A percentile compares a stretch with the other conserved stretches of the same genome.
Conservation (phyloP, 1,284 basidiomycete species). For the Marasmius tenuissimus region DNA sequence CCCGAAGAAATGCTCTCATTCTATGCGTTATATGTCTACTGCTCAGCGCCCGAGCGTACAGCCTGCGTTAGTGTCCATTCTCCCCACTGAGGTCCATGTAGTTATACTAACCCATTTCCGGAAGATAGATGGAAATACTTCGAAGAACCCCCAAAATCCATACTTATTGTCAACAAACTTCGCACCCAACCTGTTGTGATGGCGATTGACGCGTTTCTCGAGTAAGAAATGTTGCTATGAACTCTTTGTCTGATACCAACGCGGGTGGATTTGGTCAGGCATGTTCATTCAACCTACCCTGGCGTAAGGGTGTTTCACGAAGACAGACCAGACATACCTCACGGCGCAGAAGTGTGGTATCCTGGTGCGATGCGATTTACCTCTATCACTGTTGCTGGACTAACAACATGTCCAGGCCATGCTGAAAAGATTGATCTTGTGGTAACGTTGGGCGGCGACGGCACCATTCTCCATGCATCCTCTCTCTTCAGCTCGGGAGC, state of each 20-base stretch:
- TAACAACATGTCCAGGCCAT: constrained; percentile 33
- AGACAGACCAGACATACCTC: constrained; percentile 64
- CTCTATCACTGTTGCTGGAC: constrained; percentile 10
- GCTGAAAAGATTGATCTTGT: constrained; percentile 79
- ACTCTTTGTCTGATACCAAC: neutral
- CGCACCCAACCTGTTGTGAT: constrained; percentile 72
- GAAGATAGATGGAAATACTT: constrained; percentile 37
- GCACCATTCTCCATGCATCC: constrained; percentile 93
- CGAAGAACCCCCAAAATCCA: constrained; percentile 41
- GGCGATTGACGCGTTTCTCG: constrained; percentile 69
- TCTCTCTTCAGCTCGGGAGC: constrained; percentile 87
- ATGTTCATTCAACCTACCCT: constrained; percentile 66
- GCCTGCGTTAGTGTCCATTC: constrained; percentile 7
- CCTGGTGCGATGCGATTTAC: constrained; percentile 42
- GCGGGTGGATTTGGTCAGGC: constrained; percentile 38
- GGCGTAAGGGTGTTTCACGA: constrained; percentile 78
- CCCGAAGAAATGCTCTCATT: neutral
- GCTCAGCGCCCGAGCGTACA: constrained; percentile 3
- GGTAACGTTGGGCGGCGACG: constrained; percentile 92
- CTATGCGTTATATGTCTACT: neutral
- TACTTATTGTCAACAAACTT: constrained; percentile 76
- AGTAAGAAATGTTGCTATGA: constrained; percentile 35
- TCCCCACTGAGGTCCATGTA: neutral
- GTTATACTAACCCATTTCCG: constrained; percentile 1
- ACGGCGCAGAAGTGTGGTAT: constrained; percentile 63